These are phyloP conservation scores for Trematosphaeria pertusa DNA, from an alignment of 2,329 filamentous ascomycete genomes.

Conservation along the genomic window DNA sequence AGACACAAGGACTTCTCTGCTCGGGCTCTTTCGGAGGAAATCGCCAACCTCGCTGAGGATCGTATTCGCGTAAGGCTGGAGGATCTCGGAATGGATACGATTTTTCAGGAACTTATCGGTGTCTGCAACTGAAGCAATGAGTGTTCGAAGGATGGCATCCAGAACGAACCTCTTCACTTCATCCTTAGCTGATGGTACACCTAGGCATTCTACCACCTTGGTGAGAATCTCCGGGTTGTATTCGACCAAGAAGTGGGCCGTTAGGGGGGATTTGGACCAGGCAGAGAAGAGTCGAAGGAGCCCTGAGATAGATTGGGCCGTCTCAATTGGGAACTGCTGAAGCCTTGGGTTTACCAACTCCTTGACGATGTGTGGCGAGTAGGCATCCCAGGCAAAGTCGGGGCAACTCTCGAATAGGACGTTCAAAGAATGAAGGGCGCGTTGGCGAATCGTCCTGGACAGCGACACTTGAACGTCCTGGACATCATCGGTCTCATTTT, in stretches of 20 bases:
- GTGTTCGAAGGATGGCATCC: constrained; percentile 69
- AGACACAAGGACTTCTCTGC: constrained; percentile 78
- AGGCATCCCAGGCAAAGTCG: constrained; percentile 74
- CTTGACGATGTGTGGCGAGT: constrained; percentile 72
- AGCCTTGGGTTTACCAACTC: constrained; percentile 81
- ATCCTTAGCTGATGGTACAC: constrained; percentile 77
- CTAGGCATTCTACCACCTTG: constrained; percentile 75
- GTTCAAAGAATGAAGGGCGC: constrained; percentile 82
- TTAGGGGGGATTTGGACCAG: constrained; percentile 74
- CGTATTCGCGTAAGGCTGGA: constrained; percentile 71
- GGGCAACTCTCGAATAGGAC: constrained; percentile 77
- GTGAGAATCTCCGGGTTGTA: constrained; percentile 67
- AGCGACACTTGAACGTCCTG: constrained; percentile 59
- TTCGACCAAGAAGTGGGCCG: constrained; percentile 72
- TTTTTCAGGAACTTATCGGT: constrained; percentile 62
- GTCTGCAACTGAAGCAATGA: constrained; percentile 28
- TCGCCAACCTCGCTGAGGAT: constrained; percentile 64
- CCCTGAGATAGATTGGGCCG: constrained; percentile 86
- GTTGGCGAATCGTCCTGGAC: constrained; percentile 70
- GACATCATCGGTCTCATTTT: constrained; percentile 35
- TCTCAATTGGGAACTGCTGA: constrained; percentile 80
- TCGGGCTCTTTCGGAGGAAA: constrained; percentile 64
- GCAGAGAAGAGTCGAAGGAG: constrained; percentile 80
- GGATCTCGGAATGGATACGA: constrained; percentile 48
- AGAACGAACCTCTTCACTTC: constrained; percentile 86